A percentile compares a stretch with the other conserved stretches of the same genome.
Evolutionary conservation across 257 asterid genomes (phyloP).

Genomic region (Avicennia marina): DNA sequence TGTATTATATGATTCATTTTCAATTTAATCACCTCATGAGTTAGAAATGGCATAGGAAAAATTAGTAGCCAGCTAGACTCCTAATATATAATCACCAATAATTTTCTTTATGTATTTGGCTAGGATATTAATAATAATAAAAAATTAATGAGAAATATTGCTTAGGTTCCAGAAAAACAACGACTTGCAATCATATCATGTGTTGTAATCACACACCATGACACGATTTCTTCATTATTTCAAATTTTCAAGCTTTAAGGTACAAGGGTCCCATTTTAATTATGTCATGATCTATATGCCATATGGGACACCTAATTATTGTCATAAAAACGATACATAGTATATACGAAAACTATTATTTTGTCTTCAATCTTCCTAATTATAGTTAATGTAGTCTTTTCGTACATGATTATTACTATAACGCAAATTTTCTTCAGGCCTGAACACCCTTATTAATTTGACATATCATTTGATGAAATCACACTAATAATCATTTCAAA

Average conservation of each 20-base stretch:
- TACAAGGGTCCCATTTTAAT: conserved; percentile 20
- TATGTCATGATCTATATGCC: conserved; percentile 10
- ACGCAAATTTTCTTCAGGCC: background rate
- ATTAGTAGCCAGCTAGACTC: too few species aligned
- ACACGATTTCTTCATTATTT: conserved; percentile 1
- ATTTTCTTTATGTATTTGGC: too few species aligned
- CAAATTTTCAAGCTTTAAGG: background rate
- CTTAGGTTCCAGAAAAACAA: background rate
- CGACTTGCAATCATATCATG: background rate
- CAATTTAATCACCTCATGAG: too few species aligned
- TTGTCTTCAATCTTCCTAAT: conserved; percentile 11
- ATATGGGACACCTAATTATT: conserved; percentile 23
- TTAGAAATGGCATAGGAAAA: too few species aligned
- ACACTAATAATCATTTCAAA: too few species aligned
- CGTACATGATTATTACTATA: conserved; percentile 11
- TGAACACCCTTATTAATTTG: too few species aligned
- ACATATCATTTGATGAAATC: too few species aligned
- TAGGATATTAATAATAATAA: too few species aligned
- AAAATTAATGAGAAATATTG: background rate
- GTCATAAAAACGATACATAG: conserved; percentile 19
- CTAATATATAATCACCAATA: too few species aligned
- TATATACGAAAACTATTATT: conserved; percentile 23
- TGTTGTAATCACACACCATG: background rate
- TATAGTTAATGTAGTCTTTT: background rate
- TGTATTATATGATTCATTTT: too few species aligned